A percentile compares a stretch with the other conserved stretches of the same genome.
phyloP scores from a whole-genome alignment of 306 rosid species.

The Dalbergia cochinchinensis region DNA sequence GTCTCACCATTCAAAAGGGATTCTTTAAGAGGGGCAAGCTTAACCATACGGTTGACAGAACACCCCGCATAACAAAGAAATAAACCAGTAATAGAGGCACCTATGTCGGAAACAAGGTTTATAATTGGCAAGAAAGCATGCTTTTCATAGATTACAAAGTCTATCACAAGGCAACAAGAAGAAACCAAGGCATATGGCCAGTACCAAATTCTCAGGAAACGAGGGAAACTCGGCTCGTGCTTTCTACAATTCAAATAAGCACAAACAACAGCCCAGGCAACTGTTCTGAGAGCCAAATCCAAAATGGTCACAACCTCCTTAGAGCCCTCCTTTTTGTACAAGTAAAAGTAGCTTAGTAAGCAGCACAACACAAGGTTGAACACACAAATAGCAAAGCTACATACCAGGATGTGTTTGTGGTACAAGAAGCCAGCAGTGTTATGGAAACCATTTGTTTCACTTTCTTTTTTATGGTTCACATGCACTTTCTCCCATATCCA shows the following conservation, averaged over 20 bases:
- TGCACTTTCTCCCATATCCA: conserved; percentile 56
- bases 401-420: conserved; percentile 40
- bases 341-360: conserved; percentile 56
- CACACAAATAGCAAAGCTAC: conserved; percentile 47
- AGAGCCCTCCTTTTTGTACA: conserved; percentile 54
- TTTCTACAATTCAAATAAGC: conserved; percentile 51
- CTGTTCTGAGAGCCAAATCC: conserved; percentile 59
- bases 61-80: conserved; percentile 56
- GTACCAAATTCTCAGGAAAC: conserved; percentile 64
- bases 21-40: conserved; percentile 59
- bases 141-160: conserved; percentile 50
- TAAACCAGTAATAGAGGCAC: conserved; percentile 56
- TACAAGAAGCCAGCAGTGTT: conserved; percentile 14
- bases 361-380: conserved; percentile 56
- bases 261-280: conserved; percentile 59
- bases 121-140: conserved; percentile 47
- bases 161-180: conserved; percentile 56
- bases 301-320: conserved; percentile 50
- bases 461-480: conserved; percentile 30
- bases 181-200: conserved; percentile 56
- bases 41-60: conserved; percentile 48
- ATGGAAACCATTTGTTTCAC: conserved; percentile 40
- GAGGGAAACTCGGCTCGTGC: conserved; percentile 40
- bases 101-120: conserved; percentile 56
- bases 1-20: conserved; percentile 70